Conservation (phyloP, 2,329 filamentous ascomycete species). For the Pyricularia pennisetigena region DNA sequence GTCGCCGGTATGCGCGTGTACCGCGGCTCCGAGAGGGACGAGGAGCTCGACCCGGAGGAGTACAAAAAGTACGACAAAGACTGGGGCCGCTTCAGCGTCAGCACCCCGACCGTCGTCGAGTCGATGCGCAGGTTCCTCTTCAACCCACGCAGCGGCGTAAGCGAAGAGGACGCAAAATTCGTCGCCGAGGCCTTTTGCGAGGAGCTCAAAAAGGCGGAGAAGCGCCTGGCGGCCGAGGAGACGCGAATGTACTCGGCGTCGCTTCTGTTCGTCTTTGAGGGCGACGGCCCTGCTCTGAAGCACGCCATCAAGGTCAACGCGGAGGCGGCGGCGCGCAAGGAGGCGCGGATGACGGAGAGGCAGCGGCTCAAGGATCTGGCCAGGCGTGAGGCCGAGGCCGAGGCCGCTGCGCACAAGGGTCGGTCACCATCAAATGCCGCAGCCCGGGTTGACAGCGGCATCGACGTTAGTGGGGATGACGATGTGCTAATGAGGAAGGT, state of each 20-base stretch:
- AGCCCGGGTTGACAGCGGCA: conserved; percentile 45
- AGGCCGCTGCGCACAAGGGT: background rate
- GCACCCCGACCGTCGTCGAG: conserved; percentile 41
- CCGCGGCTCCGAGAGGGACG: conserved; percentile 39
- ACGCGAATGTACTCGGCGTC: conserved; percentile 56
- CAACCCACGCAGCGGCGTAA: conserved; percentile 46
- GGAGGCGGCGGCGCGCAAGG: conserved; percentile 12
- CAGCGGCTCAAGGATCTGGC: background rate
- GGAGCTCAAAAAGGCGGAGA: conserved; percentile 42
- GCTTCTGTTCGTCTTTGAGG: conserved; percentile 55
- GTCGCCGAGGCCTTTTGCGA: conserved; percentile 43
- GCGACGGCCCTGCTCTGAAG: conserved; percentile 45
- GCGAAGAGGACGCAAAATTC: conserved; percentile 44
- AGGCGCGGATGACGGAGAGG: conserved; percentile 7
- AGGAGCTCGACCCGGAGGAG: conserved; percentile 40
- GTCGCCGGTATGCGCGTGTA: conserved; percentile 58
- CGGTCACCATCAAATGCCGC: background rate
- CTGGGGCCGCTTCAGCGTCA: conserved; percentile 44
- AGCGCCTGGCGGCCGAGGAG: conserved; percentile 44
- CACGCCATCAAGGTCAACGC: conserved; percentile 38
- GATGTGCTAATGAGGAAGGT: conserved; percentile 14
- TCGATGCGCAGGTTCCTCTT: conserved; percentile 49
- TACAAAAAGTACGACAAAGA: conserved; percentile 55
- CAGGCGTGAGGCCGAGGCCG: background rate
- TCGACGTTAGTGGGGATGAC: conserved; percentile 33